A percentile compares a stretch with the other conserved stretches of the same genome.
These are phyloP conservation scores for Rhodamnia rubescens DNA, from an alignment of 345 rosid species.

Conservation along the genomic window DNA sequence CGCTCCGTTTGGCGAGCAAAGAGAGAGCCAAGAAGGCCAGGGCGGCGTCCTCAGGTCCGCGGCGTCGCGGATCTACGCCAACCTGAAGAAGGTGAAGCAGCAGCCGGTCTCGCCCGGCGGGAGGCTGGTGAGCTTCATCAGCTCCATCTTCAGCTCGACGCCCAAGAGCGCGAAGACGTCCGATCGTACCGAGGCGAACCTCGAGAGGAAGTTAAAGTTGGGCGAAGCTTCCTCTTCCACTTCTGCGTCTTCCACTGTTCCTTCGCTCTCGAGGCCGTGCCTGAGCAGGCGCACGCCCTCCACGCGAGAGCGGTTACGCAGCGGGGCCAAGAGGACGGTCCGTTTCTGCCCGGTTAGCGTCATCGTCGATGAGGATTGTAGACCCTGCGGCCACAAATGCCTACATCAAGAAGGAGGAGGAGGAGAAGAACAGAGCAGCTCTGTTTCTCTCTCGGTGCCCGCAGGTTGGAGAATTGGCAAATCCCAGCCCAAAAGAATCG, in stretches of 20 bases:
- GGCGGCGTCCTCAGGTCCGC: constrained; percentile 26
- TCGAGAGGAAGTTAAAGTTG: constrained; percentile 19
- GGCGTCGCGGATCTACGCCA: constrained; percentile 38
- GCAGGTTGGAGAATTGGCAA: constrained; percentile 35
- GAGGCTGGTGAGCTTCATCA: constrained; percentile 51
- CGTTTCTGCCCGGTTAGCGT: constrained; percentile 64
- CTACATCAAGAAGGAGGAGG: constrained; percentile 5
- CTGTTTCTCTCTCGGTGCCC: constrained; percentile 25
- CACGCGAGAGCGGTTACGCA: constrained; percentile 34
- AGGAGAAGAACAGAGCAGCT: constrained; percentile 3
- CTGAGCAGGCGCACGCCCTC: constrained; percentile 49
- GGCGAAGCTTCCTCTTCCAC: constrained; percentile 17
- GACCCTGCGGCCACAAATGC: constrained; percentile 37
- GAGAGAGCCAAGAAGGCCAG: constrained; percentile 5
- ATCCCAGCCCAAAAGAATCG: constrained; percentile 22
- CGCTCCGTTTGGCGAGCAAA: constrained; percentile 29
- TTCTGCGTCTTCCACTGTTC: constrained; percentile 56
- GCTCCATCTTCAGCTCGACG: constrained; percentile 39
- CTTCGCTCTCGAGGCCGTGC: constrained; percentile 73
- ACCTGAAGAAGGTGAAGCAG: constrained; percentile 49
- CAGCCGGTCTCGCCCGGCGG: constrained; percentile 86
- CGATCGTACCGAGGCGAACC: not conserved
- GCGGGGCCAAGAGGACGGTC: constrained; percentile 48
- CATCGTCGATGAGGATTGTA: constrained; percentile 43
- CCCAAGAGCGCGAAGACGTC: constrained; percentile 15